Base-by-base conservation (phyloP, 2,329 filamentous ascomycete species). In the Paraphaeosphaeria minitans region DNA sequence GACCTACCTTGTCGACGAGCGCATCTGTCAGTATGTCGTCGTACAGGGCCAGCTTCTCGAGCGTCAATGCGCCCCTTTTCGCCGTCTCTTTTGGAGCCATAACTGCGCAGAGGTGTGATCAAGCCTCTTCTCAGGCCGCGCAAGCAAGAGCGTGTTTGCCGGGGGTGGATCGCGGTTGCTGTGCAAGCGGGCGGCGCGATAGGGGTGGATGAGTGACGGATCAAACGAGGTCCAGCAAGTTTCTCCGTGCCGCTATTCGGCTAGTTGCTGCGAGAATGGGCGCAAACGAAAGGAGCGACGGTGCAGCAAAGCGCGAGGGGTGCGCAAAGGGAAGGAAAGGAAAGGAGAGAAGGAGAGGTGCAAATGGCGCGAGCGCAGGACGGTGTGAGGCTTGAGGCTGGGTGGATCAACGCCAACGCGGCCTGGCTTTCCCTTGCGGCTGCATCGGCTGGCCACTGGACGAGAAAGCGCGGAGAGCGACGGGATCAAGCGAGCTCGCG, bases 21-120 rank as follows among this genome's bases (percentile, higher is more conserved):
- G 92, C 91, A 84, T 99, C 95, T 8, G 95, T 99, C 62, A 96
- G 83, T 65, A 98, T 89, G 78, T 99, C 95, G 80, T 99, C 95
- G 81, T 98, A 98, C 51, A 90, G 89, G 33, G 93, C 90, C 70
- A 99, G 82, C 82, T 96, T 93, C 60, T 89, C 88, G 68, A 98
- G 83, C 8, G 93, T 97, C 69, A 99, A 83, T 62, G 87, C 87
- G 73, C 90, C 87, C 80, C 85, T 90, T 78, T 89, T 86, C 61
- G 80, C 68, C 72, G 78, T 77, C 75, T 75, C 73, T 66, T 78
- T 77, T 55, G 81, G 71, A 58, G 81, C 68, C 80, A 81, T 81
- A 60, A 53, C 56, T 54, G 66, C 66, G 66, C 62, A 55, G 59
- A 24, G 10, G 50, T 48, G 49, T 46, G 16, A 50, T 50, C 16